Evolutionary conservation across 2,329 filamentous ascomycete species (phyloP).

Genomic region (Albifimbria verrucaria): DNA sequence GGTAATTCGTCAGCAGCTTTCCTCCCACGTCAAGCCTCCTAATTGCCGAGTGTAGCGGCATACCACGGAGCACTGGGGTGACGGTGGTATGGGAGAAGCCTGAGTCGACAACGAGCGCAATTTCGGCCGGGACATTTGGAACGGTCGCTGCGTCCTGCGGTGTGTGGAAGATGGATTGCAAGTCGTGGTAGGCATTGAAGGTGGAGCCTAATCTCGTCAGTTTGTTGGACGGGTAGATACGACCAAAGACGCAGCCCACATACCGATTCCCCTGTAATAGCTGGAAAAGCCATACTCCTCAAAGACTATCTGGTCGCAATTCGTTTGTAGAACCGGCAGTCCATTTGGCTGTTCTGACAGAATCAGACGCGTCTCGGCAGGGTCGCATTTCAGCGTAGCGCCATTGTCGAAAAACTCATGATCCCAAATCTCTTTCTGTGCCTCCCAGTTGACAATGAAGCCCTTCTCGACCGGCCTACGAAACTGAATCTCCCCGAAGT

Average conservation of each 20-base stretch:
- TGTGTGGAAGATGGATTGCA: constrained; percentile 66
- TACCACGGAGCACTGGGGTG: constrained; percentile 79
- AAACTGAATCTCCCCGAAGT: constrained; percentile 87
- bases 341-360: constrained; percentile 85
- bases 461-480: constrained; percentile 90
- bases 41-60: constrained; percentile 75
- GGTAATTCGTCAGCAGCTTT: constrained; percentile 88
- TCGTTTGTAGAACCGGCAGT: constrained; percentile 75
- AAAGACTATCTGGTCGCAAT: constrained; percentile 95
- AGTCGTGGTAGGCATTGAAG: constrained; percentile 79
- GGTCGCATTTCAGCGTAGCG: constrained; percentile 67
- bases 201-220: constrained; percentile 52
- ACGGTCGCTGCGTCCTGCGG: constrained; percentile 42
- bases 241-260: constrained; percentile 10
- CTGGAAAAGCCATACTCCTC: constrained; percentile 93
- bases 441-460: constrained; percentile 95
- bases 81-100: constrained; percentile 93
- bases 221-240: constrained; percentile 4
- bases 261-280: constrained; percentile 74
- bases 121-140: constrained; percentile 61
- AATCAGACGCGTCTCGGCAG: constrained; percentile 76
- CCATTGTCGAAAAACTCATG: constrained; percentile 74
- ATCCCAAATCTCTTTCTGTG: constrained; percentile 94
- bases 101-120: constrained; percentile 83
- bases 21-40: constrained; percentile 87